Evolutionary conservation across 805 yeast species (phyloP).

Genomic region (Geotrichum ghanense): DNA sequence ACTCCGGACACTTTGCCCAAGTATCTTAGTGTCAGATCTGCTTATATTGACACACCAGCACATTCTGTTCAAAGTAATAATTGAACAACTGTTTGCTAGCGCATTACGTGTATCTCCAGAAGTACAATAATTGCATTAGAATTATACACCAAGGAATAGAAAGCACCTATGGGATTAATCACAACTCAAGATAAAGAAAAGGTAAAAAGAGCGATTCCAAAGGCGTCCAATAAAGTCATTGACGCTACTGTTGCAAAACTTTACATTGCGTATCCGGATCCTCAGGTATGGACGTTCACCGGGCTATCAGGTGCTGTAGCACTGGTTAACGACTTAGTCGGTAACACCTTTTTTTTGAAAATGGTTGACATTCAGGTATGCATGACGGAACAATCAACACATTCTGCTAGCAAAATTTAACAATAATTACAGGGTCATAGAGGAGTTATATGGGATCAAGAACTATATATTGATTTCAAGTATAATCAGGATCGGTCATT

Average conservation of each 20-base stretch:
- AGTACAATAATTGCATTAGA: too few species aligned
- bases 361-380: slow-evolving; percentile 56
- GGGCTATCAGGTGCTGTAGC: slow-evolving; percentile 83
- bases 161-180: slow-evolving; percentile 21
- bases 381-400: too few species aligned
- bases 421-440: slow-evolving; percentile 49
- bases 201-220: slow-evolving; percentile 81
- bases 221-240: slow-evolving; percentile 72
- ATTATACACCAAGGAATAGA: too few species aligned
- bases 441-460: slow-evolving; percentile 97
- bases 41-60: too few species aligned
- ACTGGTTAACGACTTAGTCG: slow-evolving; percentile 84
- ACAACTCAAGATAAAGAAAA: slow-evolving; percentile 66
- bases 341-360: slow-evolving; percentile 86
- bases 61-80: too few species aligned
- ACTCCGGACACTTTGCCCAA: too few species aligned
- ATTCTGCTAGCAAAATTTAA: too few species aligned
- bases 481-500: slow-evolving; percentile 91
- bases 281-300: slow-evolving; percentile 72
- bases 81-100: too few species aligned
- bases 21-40: too few species aligned
- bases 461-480: slow-evolving; percentile 73
- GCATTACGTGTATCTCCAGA: too few species aligned
- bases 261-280: slow-evolving; percentile 82
- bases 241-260: slow-evolving; percentile 86